phyloP scores from a whole-genome alignment of 2,329 filamentous ascomycete species.

The Exophiala phaeomuriformis region DNA sequence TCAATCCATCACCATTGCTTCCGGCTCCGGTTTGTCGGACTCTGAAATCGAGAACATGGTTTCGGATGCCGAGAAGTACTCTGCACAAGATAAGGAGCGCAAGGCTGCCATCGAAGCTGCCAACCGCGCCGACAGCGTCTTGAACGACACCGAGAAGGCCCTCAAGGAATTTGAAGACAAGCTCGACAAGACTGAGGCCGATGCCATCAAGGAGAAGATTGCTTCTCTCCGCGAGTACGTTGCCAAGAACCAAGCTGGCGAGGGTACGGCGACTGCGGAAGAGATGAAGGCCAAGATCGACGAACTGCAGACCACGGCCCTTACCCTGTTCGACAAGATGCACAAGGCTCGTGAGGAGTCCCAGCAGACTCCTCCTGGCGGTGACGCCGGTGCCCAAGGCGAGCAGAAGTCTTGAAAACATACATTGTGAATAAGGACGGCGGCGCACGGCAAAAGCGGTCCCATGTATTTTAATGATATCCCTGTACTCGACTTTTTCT shows the following conservation, averaged over 20 bases:
- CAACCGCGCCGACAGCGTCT: conserved; percentile 92
- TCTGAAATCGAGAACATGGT: conserved; percentile 96
- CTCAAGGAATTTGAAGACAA: conserved; percentile 94
- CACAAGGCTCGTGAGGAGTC: conserved; percentile 81
- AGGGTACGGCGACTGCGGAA: conserved; percentile 74
- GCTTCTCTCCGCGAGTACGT: conserved; percentile 76
- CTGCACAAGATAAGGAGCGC: conserved; percentile 90
- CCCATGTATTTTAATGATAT: conserved; percentile 28
- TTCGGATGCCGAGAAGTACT: conserved; percentile 93
- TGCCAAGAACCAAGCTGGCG: conserved; percentile 88
- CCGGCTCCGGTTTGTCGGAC: conserved; percentile 92
- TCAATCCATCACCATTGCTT: conserved; percentile 98
- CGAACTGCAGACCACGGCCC: conserved; percentile 87
- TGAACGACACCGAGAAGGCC: conserved; percentile 97
- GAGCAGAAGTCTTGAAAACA: conserved; percentile 42
- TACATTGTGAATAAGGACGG: neutral
- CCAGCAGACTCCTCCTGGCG: conserved; percentile 43
- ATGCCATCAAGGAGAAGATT: conserved; percentile 92
- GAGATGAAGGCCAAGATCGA: conserved; percentile 99
- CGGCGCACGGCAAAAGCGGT: conserved; percentile 9
- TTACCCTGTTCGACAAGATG: conserved; percentile 99
- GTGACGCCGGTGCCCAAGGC: conserved; percentile 26
- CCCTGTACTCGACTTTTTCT: conserved; percentile 23
- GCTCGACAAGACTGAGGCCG: conserved; percentile 92
- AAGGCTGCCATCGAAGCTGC: conserved; percentile 91